Percentiles rank a stretch among this genome's conserved stretches.
phyloP scores from a whole-genome alignment of 2,329 filamentous ascomycete species.

The Cylindrodendrum hubeiense region DNA sequence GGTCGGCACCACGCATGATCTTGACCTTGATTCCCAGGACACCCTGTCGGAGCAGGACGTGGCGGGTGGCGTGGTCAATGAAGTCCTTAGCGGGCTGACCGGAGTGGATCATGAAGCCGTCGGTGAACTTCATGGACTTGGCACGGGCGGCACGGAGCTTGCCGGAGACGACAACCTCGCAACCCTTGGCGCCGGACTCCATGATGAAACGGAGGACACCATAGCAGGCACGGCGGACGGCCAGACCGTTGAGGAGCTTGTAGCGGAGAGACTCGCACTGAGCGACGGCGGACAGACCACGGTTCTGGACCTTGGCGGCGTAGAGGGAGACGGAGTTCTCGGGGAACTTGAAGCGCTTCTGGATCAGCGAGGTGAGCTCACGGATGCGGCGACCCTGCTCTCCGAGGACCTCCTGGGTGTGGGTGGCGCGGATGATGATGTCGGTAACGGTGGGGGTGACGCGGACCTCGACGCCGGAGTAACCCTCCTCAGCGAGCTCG shows the following conservation, averaged over 20 bases:
- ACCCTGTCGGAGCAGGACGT: conserved; percentile 99
- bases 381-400: conserved; percentile 99
- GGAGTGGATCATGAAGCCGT: conserved; percentile 99
- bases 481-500: conserved; percentile 99
- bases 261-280: conserved; percentile 99
- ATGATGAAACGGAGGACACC: conserved; percentile 99
- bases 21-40: conserved; percentile 99
- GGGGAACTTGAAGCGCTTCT: conserved; percentile 99
- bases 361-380: conserved; percentile 99
- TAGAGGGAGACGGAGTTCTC: conserved; percentile 99
- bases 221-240: conserved; percentile 98
- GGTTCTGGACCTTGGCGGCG: conserved; percentile 99
- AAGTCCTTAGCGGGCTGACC: conserved; percentile 99
- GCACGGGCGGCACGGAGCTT: conserved; percentile 99
- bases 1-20: conserved; percentile 99
- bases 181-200: conserved; percentile 99
- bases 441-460: conserved; percentile 99
- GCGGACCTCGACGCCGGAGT: conserved; percentile 99
- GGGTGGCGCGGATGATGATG: conserved; percentile 99
- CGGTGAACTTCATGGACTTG: conserved; percentile 99
- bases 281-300: conserved; percentile 98
- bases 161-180: conserved; percentile 98
- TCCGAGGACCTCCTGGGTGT: conserved; percentile 99
- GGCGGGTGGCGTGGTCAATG: conserved; percentile 97
- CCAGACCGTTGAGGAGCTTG: conserved; percentile 99